Evolutionary conservation across 345 rosid genomes (phyloP).

Genomic region (Bruguiera gymnorhiza): DNA sequence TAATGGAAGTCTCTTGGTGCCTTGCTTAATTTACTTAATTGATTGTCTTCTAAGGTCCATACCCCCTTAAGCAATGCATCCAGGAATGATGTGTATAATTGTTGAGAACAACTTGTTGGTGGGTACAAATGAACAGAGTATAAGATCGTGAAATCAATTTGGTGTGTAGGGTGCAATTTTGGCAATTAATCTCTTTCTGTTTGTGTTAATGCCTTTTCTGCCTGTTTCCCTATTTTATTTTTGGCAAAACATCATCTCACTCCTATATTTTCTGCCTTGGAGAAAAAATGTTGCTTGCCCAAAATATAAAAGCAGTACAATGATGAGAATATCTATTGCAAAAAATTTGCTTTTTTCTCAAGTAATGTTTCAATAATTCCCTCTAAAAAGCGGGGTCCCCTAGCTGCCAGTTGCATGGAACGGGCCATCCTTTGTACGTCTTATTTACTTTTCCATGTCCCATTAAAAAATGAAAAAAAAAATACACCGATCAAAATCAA

Average conservation of each 20-base stretch:
- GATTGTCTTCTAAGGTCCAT: constrained; percentile 16
- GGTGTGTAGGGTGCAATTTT: neutral
- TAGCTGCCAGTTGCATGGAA: neutral
- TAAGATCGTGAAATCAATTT: neutral
- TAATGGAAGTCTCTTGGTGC: constrained; percentile 11
- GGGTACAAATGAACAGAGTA: neutral
- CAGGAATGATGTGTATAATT: constrained; percentile 2
- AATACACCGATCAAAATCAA: too few species aligned
- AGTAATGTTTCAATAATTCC: constrained; percentile 32
- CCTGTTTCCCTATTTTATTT: neutral
- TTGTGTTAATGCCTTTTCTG: neutral
- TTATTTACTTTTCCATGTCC: neutral
- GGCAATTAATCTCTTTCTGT: too few species aligned
- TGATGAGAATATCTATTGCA: constrained; percentile 4
- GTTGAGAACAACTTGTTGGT: constrained; percentile 12
- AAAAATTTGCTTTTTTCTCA: constrained; percentile 13
- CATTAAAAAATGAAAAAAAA: neutral
- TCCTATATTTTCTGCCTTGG: neutral
- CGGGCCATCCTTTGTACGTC: constrained; percentile 5
- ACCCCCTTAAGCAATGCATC: constrained; percentile 14
- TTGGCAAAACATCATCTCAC: neutral
- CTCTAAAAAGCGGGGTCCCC: constrained; percentile 1
- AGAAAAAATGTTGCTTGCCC: neutral
- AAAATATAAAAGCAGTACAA: neutral
- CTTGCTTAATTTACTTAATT: constrained; percentile 5